Base-by-base conservation (phyloP, 345 rosid species). In the Tarenaya hassleriana region DNA sequence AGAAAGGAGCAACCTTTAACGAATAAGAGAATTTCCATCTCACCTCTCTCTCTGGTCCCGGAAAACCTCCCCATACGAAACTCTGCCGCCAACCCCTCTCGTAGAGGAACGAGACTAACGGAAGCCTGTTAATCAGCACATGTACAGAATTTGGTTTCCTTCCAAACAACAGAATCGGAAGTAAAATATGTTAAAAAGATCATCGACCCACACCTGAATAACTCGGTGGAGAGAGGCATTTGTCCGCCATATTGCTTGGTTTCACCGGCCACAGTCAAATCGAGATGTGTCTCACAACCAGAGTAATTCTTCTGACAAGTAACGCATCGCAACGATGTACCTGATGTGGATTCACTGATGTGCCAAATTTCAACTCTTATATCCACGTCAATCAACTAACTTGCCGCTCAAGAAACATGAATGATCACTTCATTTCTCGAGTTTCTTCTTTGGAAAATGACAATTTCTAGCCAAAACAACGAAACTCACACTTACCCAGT, bases 71-170 rank as follows among this genome's bases (percentile, higher is more conserved):
- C 80, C 73, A 68, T 13, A 69, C 10, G 52, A 86, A 86, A 50
- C 69, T 78, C 68, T 90, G 97, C 59, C 94, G 87, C 97, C 97
- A 90, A 47, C 97, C 97, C 56, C 96, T 77, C 73, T 90, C 97
- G 29, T 90, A 90, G 55, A 86, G 73, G 66, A 73, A 86, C 1
- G 95, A 81, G 41, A 90, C 73, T 64, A 86, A 31, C 1, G 76
- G 88, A 57, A 59, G 24, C 73, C 97, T 86, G 64, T 50, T 56
- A 32, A 58, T 33, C 55, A 58, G 38, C 45, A 65, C 31, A 7
- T 16, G 44, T 56, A 50, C 42, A 50, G 32, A 58, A 12, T 10
- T 29, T 58, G 16, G 10, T 34, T 56, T n/a, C n/a, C n/a, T 63
- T 13, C 39, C 64, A 48, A 66, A 35, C 63, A 39, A 70, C 1